Base-by-base conservation (phyloP, 2,329 filamentous ascomycete species). In the Ceratocystis ficicola region DNA sequence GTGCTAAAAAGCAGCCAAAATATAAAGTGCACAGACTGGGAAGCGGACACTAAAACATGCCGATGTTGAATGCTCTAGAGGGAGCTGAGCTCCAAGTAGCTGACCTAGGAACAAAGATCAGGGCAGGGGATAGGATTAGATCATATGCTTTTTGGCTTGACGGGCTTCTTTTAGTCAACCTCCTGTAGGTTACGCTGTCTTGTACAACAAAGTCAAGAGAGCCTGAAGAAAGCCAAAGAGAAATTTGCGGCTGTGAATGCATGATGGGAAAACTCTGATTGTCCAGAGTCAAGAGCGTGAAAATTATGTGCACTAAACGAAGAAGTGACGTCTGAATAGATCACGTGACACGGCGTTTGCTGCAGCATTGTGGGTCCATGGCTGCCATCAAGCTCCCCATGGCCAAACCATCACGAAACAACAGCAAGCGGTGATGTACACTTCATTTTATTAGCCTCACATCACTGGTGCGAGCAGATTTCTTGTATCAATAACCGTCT, bases 11-110 rank as follows among this genome's bases (percentile, higher is more conserved):
- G 36, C 52, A 10, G 28, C 28, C 52, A 30, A 28, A 30, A 30
- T 30, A 57, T 30, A 57, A 6, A 57, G 52, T 57, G 65, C 46
- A 44, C 46, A 50, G 48, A 50, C 44, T 46, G 64, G 44, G 22
- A 12, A 20, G n/a, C 44, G 41, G 44, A 22, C 20, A 36, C 44
- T 48, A 64, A 50, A 41, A 55, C 44, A 48, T 22, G 41, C 48
- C 52, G 30, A n/a, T 41, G 30, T n/a, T 22, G 22, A 30, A 7
- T 57, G 52, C 22, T 57, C 17, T 30, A 57, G 52, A 57, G 5
- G 30, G 25, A 25, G 50, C 7, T 1, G 25, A 25, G 50, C 7
- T 1, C 7, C 12, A 15, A 30, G 52, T 12, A 30, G 25, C 52
- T 57, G 28, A 30, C n/a, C 46, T 22, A 7, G 22, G 46, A 22